phyloP scores from a whole-genome alignment of 2,329 filamentous ascomycete genomes.

The Plenodomus tracheiphilus region DNA sequence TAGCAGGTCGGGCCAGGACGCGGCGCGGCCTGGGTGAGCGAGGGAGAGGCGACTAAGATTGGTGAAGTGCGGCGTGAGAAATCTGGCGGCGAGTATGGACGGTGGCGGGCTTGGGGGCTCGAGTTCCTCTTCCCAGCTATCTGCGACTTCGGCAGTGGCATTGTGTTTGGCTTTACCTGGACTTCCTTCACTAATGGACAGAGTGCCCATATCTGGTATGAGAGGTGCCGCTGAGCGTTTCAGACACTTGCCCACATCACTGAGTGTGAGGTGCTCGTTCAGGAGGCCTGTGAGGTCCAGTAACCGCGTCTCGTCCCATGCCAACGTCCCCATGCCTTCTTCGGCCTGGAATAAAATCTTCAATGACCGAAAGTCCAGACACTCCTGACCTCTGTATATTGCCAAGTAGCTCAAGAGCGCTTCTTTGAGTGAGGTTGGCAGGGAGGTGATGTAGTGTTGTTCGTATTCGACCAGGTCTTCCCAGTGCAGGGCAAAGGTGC shows the following conservation, averaged over 20 bases:
- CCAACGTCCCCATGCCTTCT: conserved; percentile 35
- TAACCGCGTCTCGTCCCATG: conserved; percentile 51
- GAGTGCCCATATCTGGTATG: conserved; percentile 14
- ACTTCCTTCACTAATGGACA: conserved; percentile 12
- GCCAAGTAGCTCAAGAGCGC: conserved; percentile 61
- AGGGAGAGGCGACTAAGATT: conserved; percentile 63
- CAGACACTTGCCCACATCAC: conserved; percentile 53
- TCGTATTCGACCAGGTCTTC: conserved; percentile 60
- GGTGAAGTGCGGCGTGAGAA: conserved; percentile 47
- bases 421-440: conserved; percentile 57
- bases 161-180: conserved; percentile 15
- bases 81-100: conserved; percentile 14
- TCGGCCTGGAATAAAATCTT: conserved; percentile 54
- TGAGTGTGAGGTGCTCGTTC: conserved; percentile 53
- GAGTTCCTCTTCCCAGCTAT: conserved; percentile 53
- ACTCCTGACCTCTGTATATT: conserved; percentile 50
- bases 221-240: conserved; percentile 10
- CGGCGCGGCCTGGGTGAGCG: conserved; percentile 53
- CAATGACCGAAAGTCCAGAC: conserved; percentile 50
- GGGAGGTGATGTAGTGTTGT: conserved; percentile 55
- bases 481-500: conserved; percentile 61
- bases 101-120: conserved; percentile 13
- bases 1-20: conserved; percentile 61
- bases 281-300: conserved; percentile 59
- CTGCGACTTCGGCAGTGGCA: conserved; percentile 33